Percentiles rank a stretch among this genome's conserved stretches.
These are phyloP conservation scores for Hypoxylon rickii DNA, from an alignment of 495 filamentous ascomycete species.

Conservation along the genomic window DNA sequence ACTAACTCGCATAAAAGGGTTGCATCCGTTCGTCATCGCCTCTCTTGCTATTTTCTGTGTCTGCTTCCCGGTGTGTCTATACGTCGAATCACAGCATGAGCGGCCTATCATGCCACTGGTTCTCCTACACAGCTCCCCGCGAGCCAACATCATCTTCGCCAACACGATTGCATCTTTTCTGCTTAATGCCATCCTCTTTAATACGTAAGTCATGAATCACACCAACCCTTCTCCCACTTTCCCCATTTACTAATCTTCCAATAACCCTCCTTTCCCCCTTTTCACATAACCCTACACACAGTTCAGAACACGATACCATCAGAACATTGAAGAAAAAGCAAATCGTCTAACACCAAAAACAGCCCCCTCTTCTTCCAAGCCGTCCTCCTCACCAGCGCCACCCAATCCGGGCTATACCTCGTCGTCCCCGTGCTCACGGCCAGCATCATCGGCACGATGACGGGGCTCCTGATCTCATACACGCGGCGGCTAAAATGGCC, in stretches of 20 bases:
- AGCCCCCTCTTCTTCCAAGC: constrained; percentile 79
- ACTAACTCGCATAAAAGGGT: constrained; percentile 49
- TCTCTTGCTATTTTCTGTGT: constrained; percentile 63
- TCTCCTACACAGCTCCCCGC: constrained; percentile 62
- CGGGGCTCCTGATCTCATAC: constrained; percentile 73
- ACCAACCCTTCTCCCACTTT: background rate
- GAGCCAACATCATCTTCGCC: constrained; percentile 68
- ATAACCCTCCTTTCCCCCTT: too few relatives aligned
- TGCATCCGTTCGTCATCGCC: constrained; percentile 68
- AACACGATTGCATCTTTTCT: constrained; percentile 69
- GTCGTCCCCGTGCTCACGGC: constrained; percentile 62
- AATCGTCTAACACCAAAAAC: too few relatives aligned
- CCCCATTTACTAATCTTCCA: background rate
- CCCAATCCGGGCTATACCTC: constrained; percentile 72
- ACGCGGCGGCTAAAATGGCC: constrained; percentile 67
- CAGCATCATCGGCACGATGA: constrained; percentile 62
- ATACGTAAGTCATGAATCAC: constrained; percentile 57
- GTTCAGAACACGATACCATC: too few relatives aligned
- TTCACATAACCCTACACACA: too few relatives aligned
- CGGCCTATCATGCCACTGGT: constrained; percentile 74
- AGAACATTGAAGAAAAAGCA: background rate
- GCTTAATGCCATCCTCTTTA: constrained; percentile 73
- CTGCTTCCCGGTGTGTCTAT: constrained; percentile 62
- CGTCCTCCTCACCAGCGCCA: constrained; percentile 72
- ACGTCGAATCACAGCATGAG: constrained; percentile 62